Conservation (phyloP, 2,329 filamentous ascomycete species). For the Cladophialophora yegresii region DNA sequence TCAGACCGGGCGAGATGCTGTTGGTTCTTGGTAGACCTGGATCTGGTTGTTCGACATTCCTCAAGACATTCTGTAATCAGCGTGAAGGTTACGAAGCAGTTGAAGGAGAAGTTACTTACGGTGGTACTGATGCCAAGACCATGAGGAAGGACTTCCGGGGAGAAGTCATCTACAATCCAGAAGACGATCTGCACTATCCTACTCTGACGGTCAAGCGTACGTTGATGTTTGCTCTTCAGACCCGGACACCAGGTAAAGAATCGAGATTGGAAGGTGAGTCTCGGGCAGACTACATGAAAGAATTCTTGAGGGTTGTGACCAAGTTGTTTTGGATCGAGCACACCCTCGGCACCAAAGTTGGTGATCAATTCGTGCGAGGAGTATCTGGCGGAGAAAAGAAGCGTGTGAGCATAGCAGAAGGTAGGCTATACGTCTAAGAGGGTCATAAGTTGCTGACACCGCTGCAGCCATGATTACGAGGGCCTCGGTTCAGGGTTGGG, state of each 20-base stretch:
- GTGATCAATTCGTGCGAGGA: conserved; percentile 72
- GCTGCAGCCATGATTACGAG: conserved; percentile 67
- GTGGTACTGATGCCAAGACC: conserved; percentile 55
- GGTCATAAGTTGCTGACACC: conserved; percentile 58
- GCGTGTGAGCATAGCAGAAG: conserved; percentile 56
- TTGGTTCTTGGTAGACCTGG: conserved; percentile 69
- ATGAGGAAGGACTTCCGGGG: conserved; percentile 55
- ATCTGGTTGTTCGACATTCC: conserved; percentile 68
- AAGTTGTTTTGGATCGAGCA: conserved; percentile 73
- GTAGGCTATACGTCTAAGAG: neutral
- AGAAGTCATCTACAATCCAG: conserved; percentile 69
- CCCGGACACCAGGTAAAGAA: conserved; percentile 65
- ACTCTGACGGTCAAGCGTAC: conserved; percentile 76
- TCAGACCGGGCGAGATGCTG: conserved; percentile 72
- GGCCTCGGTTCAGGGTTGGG: conserved; percentile 72
- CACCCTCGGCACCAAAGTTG: conserved; percentile 71
- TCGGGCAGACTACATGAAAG: conserved; percentile 60
- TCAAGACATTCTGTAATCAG: conserved; percentile 69
- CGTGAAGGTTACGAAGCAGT: conserved; percentile 61
- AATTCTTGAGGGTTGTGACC: conserved; percentile 68
- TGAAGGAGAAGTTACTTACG: conserved; percentile 57
- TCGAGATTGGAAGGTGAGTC: conserved; percentile 64
- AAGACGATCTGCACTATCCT: conserved; percentile 75
- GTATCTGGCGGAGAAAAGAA: conserved; percentile 73
- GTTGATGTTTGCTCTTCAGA: conserved; percentile 69